These are phyloP conservation scores for Phytophthora hibernalis DNA, from an alignment of 352 stramenopile species.

Conservation along the genomic window DNA sequence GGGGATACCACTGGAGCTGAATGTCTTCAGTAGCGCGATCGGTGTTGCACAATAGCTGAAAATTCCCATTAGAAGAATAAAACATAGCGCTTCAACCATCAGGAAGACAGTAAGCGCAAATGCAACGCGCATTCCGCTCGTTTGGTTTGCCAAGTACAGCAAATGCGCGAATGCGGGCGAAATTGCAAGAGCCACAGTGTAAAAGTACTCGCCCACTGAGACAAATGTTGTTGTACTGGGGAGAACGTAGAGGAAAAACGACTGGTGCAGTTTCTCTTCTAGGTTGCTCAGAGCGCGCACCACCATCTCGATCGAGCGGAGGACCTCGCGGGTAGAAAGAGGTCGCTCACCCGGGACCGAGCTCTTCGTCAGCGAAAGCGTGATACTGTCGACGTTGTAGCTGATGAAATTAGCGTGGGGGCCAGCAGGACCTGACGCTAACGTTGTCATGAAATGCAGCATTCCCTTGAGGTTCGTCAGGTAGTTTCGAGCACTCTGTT, in stretches of 20 bases:
- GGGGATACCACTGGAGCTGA: constrained; percentile 8
- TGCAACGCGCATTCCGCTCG: constrained; percentile 68
- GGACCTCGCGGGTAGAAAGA: constrained; percentile 43
- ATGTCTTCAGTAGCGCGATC: constrained; percentile 12
- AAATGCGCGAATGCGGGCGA: constrained; percentile 74
- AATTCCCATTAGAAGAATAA: constrained; percentile 26
- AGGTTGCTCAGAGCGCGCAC: constrained; percentile 87
- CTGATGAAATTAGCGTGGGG: constrained; percentile 82
- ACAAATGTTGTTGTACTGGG: constrained; percentile 79
- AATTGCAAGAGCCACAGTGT: constrained; percentile 73
- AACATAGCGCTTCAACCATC: constrained; percentile 42
- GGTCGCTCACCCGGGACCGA: constrained; percentile 15
- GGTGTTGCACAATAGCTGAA: constrained; percentile 19
- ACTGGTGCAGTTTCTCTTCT: constrained; percentile 91
- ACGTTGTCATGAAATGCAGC: constrained; percentile 84
- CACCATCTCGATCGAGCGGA: constrained; percentile 71
- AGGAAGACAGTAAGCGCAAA: constrained; percentile 54
- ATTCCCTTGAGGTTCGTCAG: constrained; percentile 65
- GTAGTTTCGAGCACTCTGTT: constrained; percentile 45
- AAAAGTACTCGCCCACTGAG: constrained; percentile 90
- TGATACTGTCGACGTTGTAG: constrained; percentile 90
- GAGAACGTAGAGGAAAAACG: constrained; percentile 89
- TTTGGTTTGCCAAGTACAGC: constrained; percentile 52
- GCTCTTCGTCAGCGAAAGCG: constrained; percentile 47
- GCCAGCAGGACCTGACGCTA: constrained; percentile 66